phyloP scores from a whole-genome alignment of 306 rosid species.

The Sicyos edulis region DNA sequence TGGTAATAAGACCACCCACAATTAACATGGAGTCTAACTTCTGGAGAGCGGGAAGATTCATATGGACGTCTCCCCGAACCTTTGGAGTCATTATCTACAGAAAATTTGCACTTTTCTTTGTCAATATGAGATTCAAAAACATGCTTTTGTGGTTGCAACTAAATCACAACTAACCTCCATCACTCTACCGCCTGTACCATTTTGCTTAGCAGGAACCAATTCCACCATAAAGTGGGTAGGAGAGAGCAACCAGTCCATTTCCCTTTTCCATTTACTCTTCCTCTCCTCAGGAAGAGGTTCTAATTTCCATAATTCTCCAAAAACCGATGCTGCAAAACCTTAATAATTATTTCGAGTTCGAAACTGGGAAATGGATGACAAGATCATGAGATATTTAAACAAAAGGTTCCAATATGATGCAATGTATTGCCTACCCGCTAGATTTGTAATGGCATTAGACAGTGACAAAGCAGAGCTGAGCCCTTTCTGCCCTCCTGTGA shows the following conservation, averaged over 20 bases:
- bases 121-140: background rate
- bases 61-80: constrained; percentile 81
- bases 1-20: constrained; percentile 45
- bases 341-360: background rate
- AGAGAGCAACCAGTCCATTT: constrained; percentile 89
- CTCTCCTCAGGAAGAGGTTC: constrained; percentile 81
- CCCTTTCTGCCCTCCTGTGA: constrained; percentile 79
- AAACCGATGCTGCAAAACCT: constrained; percentile 54
- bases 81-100: constrained; percentile 88
- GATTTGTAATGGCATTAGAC: constrained; percentile 73
- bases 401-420: background rate
- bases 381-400: background rate
- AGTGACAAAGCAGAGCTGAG: constrained; percentile 64
- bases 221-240: constrained; percentile 94
- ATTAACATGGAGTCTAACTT: constrained; percentile 93
- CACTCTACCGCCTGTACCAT: constrained; percentile 64
- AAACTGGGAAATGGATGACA: constrained; percentile 4
- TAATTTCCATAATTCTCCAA: constrained; percentile 94
- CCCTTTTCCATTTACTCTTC: constrained; percentile 68
- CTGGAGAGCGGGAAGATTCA: constrained; percentile 93
- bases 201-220: constrained; percentile 91
- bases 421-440: constrained; percentile 50
- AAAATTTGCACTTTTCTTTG: background rate
- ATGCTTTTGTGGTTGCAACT: constrained; percentile 6
- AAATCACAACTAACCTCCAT: constrained; percentile 58